These are phyloP conservation scores for Aspergillus amoenus DNA, from an alignment of 2,329 filamentous ascomycete genomes.

Conservation along the genomic window DNA sequence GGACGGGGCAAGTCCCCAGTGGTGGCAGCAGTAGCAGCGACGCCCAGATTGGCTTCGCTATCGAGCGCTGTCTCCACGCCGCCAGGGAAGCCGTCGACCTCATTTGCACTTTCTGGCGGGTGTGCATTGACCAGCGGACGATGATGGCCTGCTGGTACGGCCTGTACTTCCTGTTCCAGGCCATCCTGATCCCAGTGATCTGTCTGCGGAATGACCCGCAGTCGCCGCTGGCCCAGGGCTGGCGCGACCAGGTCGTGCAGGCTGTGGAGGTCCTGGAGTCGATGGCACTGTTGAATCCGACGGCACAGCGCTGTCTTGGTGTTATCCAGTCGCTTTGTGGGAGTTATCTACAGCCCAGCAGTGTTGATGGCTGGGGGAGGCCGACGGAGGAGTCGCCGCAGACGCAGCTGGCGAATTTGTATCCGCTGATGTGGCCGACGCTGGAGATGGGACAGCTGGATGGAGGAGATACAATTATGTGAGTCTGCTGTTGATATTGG, in stretches of 20 bases:
- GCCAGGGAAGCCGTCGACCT: not conserved
- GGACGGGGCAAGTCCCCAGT: not conserved
- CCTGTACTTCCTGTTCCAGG: not conserved
- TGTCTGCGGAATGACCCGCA: not conserved
- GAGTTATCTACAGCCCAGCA: not conserved
- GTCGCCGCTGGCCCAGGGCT: not conserved
- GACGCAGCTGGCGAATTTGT: not conserved
- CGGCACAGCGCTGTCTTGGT: not conserved
- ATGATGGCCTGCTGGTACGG: not conserved
- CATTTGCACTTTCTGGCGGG: not conserved
- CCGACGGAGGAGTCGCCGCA: not conserved
- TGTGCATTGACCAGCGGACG: not conserved
- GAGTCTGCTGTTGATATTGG: not conserved
- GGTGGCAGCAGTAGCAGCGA: not conserved
- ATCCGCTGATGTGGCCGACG: not conserved
- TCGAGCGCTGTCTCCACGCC: not conserved
- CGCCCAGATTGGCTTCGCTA: not conserved
- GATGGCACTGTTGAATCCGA: not conserved
- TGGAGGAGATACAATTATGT: not conserved
- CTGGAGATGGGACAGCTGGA: not conserved
- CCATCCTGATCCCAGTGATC: not conserved
- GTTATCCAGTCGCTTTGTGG: not conserved
- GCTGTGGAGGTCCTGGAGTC: not conserved
- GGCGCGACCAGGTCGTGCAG: not conserved
- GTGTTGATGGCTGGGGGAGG: not conserved